These are phyloP conservation scores for Datura wrightii DNA, from an alignment of 257 asterid species.

Conservation along the genomic window DNA sequence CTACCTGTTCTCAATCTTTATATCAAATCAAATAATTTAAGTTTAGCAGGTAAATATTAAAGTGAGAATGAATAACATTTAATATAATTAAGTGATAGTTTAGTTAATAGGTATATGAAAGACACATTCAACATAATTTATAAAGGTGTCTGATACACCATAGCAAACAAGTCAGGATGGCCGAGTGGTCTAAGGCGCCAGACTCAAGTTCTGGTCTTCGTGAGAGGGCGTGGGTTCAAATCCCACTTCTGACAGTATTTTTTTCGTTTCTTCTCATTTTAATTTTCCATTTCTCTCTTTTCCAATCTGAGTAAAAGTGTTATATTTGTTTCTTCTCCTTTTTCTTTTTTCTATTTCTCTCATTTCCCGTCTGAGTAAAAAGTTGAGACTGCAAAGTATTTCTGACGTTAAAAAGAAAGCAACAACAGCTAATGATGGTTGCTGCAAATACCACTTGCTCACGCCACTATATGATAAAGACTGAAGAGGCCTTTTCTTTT, in stretches of 20 bases:
- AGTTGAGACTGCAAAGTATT: background rate
- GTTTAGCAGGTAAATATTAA: no score
- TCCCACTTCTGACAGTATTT: conserved; percentile 59
- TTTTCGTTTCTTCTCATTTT: background rate
- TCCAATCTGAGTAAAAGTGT: background rate
- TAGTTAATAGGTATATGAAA: no score
- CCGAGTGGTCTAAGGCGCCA: conserved; percentile 99
- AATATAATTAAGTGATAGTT: no score
- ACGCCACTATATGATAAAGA: background rate
- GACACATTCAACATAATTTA: no score
- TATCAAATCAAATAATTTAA: no score
- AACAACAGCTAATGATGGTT: background rate
- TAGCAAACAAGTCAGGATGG: conserved; percentile 66
- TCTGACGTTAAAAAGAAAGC: background rate
- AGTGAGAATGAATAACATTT: no score
- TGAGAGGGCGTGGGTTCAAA: conserved; percentile 91
- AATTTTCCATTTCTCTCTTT: background rate
- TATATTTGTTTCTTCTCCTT: no score
- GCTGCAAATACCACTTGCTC: background rate
- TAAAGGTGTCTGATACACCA: accelerated
- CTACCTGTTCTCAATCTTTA: no score
- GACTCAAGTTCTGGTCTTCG: conserved; percentile 94
- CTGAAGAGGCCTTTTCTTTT: background rate
- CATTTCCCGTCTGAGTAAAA: background rate
- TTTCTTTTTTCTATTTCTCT: background rate